These are phyloP conservation scores for Pyrenophora seminiperda DNA, from an alignment of 2,329 filamentous ascomycete genomes.

Conservation along the genomic window DNA sequence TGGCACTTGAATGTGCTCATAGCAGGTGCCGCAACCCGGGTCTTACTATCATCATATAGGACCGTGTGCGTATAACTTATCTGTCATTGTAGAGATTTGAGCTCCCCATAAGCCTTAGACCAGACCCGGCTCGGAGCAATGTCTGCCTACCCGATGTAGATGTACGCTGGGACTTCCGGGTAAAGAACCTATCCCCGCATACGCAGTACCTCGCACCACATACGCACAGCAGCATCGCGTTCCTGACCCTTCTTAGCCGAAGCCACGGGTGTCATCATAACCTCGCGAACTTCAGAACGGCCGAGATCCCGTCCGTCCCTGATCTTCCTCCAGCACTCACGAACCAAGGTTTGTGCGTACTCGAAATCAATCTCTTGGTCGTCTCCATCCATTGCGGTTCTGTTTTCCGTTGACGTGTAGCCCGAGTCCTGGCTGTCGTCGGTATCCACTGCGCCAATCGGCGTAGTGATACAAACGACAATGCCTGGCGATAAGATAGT, in stretches of 20 bases:
- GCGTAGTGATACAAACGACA: slow-evolving; percentile 36
- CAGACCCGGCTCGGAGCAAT: too few species aligned
- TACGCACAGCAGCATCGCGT: slow-evolving; percentile 32
- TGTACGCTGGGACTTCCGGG: too few species aligned
- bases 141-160: too few species aligned
- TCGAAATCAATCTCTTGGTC: slow-evolving; percentile 28
- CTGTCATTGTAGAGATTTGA: too few species aligned
- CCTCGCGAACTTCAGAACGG: slow-evolving; percentile 31
- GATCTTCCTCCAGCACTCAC: slow-evolving; percentile 33
- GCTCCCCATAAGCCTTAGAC: too few species aligned
- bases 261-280: slow-evolving; percentile 29
- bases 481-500: slow-evolving; percentile 32
- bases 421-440: slow-evolving; percentile 10
- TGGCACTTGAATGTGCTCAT: too few species aligned
- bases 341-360: slow-evolving; percentile 31
- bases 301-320: slow-evolving; percentile 32
- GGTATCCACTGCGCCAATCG: slow-evolving; percentile 10
- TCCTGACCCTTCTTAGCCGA: slow-evolving; percentile 11
- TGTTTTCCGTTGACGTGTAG: neutral
- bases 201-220: slow-evolving; percentile 44
- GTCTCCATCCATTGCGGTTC: neutral
- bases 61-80: too few species aligned
- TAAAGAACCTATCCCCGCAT: slow-evolving; percentile 33
- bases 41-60: too few species aligned
- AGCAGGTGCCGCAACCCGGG: too few species aligned